Evolutionary conservation across 805 yeast species (phyloP).

Genomic region (Kluyveromyces aestuarii): DNA sequence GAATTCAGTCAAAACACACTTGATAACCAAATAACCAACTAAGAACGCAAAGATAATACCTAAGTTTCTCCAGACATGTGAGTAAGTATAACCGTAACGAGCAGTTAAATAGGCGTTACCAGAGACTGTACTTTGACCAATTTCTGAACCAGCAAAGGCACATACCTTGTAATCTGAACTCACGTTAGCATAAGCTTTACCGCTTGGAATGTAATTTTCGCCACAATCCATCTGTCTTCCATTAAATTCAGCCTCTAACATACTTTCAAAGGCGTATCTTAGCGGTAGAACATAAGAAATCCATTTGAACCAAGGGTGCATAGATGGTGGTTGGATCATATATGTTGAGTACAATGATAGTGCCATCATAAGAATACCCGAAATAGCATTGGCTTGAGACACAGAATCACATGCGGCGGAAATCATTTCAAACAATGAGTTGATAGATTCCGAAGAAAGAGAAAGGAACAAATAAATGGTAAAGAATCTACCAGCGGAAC

Average conservation of each 20-base stretch:
- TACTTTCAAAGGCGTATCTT: conserved; percentile 47
- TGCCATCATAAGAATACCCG: conserved; percentile 42
- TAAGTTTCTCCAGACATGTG: conserved; percentile 73
- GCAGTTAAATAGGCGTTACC: conserved; percentile 50
- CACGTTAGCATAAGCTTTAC: conserved; percentile 39
- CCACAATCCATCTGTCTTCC: conserved; percentile 26
- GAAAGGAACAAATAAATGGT: conserved; percentile 35
- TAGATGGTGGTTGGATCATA: conserved; percentile 45
- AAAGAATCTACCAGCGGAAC: conserved; percentile 47
- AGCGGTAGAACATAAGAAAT: conserved; percentile 45
- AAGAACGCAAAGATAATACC: conserved; percentile 51
- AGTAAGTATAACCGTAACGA: conserved; percentile 42
- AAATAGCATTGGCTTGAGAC: conserved; percentile 47
- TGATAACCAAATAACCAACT: conserved; percentile 13
- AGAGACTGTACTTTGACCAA: conserved; percentile 43
- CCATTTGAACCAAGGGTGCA: conserved; percentile 65
- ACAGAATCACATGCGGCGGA: conserved; percentile 41
- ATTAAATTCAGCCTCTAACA: conserved; percentile 57
- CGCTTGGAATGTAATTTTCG: conserved; percentile 42
- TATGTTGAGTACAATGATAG: conserved; percentile 51
- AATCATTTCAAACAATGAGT: conserved; percentile 40
- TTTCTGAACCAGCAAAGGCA: conserved; percentile 47
- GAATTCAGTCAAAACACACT: conserved; percentile 16
- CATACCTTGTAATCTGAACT: conserved; percentile 38
- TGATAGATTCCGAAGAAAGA: conserved; percentile 18